Percentiles rank a stretch among this genome's conserved stretches.
Evolutionary conservation across 2,329 filamentous ascomycete species (phyloP).

Genomic region (Xylariaceae sp.): DNA sequence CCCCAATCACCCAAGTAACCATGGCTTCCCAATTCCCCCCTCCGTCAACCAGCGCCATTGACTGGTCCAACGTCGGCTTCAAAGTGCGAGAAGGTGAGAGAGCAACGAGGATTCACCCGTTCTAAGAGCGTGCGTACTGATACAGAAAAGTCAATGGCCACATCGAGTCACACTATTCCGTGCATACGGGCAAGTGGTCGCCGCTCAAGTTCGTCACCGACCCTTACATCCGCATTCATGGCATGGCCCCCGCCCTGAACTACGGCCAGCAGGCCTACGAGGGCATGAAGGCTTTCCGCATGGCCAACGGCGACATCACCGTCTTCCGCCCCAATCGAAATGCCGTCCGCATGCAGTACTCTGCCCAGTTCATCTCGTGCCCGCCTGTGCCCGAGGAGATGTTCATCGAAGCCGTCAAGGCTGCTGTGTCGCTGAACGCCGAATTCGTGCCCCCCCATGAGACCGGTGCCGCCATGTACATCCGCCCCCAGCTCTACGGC

Average conservation of each 20-base stretch:
- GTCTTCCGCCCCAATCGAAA: constrained; percentile 88
- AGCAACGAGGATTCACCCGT: background rate
- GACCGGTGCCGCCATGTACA: constrained; percentile 87
- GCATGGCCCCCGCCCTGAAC: constrained; percentile 92
- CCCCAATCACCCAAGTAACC: background rate
- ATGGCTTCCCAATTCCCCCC: constrained; percentile 61
- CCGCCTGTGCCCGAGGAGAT: constrained; percentile 70
- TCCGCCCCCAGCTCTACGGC: constrained; percentile 84
- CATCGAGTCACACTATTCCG: constrained; percentile 79
- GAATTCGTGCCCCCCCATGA: constrained; percentile 85
- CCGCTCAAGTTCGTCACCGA: constrained; percentile 72
- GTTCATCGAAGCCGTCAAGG: constrained; percentile 69
- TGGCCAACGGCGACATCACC: constrained; percentile 65
- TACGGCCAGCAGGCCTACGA: constrained; percentile 98
- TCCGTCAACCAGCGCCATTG: constrained; percentile 72
- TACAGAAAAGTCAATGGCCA: constrained; percentile 72
- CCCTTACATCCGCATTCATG: constrained; percentile 83
- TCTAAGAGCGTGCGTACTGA: background rate
- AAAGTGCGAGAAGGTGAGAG: constrained; percentile 74
- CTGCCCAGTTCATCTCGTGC: constrained; percentile 75
- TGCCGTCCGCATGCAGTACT: constrained; percentile 77
- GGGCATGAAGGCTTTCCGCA: constrained; percentile 93
- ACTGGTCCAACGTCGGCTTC: constrained; percentile 94
- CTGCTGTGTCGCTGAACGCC: constrained; percentile 83
- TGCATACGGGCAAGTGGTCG: constrained; percentile 70